Conservation (phyloP, 108 stramenopile genomes). For the Nannochloropsis gaditana region DNA sequence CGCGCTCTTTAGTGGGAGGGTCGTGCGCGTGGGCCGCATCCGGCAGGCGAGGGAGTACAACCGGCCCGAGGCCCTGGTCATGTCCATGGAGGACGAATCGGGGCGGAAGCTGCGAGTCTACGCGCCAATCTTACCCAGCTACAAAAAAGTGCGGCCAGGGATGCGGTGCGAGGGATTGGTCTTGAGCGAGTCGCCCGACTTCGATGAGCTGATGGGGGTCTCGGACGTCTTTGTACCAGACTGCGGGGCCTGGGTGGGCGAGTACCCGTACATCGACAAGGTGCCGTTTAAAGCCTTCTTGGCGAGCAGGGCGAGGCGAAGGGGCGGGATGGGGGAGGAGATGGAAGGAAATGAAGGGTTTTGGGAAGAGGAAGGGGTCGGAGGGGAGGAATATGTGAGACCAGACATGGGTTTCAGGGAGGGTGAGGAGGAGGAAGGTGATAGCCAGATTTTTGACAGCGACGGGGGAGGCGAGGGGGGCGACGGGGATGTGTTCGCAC, state of each 20-base stretch:
- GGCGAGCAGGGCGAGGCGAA: background rate
- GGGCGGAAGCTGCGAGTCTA: background rate
- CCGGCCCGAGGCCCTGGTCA: background rate
- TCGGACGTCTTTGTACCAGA: constrained; percentile 42
- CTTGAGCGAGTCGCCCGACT: constrained; percentile 24
- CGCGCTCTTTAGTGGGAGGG: constrained; percentile 39
- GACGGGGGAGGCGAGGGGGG: background rate
- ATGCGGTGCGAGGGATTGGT: constrained; percentile 25
- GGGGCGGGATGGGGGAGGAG: background rate
- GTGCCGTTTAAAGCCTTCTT: constrained; percentile 20
- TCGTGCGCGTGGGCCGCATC: background rate
- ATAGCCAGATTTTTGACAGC: background rate
- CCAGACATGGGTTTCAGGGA: background rate
- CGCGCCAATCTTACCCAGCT: background rate
- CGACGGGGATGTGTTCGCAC: background rate
- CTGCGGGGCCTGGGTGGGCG: constrained; percentile 42
- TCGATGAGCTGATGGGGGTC: constrained; percentile 35
- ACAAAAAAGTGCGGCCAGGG: constrained; percentile 5
- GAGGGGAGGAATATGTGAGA: background rate
- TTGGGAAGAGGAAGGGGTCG: background rate
- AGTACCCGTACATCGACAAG: constrained; percentile 45
- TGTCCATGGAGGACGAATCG: background rate
- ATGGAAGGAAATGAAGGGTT: background rate
- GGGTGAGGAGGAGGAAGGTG: background rate
- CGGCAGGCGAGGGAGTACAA: constrained; percentile 28